A percentile compares a stretch with the other conserved stretches of the same genome.
Evolutionary conservation across 305 asterid species (phyloP).

Genomic region (Fraxinus ornus): DNA sequence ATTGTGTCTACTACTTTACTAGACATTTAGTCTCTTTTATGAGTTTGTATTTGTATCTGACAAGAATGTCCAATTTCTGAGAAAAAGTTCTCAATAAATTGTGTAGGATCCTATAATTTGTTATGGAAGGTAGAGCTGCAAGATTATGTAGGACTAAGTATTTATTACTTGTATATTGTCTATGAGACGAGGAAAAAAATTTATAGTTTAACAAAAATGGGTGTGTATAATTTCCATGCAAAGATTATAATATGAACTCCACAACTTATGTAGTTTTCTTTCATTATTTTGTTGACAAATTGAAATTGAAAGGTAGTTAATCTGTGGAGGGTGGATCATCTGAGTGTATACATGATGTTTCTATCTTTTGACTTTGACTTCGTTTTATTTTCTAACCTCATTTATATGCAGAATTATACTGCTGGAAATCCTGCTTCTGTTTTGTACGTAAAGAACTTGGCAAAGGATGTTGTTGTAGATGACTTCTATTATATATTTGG

Average conservation of each 20-base stretch:
- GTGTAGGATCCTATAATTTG: not conserved
- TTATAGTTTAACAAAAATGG: not conserved
- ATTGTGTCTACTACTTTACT: not conserved
- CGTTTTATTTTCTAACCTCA: not conserved
- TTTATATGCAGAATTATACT: slow-evolving; percentile 64
- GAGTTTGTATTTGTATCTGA: not conserved
- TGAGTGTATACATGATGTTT: not conserved
- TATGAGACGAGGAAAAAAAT: not conserved
- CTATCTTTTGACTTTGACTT: not conserved
- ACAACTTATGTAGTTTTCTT: not conserved
- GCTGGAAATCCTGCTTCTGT: slow-evolving; percentile 81
- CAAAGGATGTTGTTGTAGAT: slow-evolving; percentile 77
- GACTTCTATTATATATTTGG: slow-evolving; percentile 84
- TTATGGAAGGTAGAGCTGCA: not conserved
- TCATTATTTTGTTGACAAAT: not conserved
- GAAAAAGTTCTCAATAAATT: not conserved
- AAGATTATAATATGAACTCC: not conserved
- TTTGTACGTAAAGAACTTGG: slow-evolving; percentile 81
- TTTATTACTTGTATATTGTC: not conserved
- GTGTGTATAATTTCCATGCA: not conserved
- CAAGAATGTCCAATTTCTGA: not conserved
- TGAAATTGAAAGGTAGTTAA: not conserved
- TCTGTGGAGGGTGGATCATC: not conserved
- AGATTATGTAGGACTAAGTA: not conserved
- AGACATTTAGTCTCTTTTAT: not conserved